Base-by-base conservation (phyloP, 2,329 filamentous ascomycete genomes). In the Diaporthe sp. region DNA sequence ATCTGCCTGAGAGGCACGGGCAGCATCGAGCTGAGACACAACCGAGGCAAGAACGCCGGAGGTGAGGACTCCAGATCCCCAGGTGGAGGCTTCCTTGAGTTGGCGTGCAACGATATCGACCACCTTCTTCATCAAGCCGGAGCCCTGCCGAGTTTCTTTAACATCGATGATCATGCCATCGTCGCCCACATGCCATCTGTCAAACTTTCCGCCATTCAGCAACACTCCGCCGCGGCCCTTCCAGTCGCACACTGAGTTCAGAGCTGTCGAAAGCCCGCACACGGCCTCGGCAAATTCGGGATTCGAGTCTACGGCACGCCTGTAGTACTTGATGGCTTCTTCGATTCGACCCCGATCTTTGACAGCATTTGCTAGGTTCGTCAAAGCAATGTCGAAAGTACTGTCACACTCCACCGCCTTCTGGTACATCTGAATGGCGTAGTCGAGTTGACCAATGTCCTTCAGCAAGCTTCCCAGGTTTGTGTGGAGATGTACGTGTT, bases 171-270 rank as follows among this genome's bases (percentile, higher is more conserved):
- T 90, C 89, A 95, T 94, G 15, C 96, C 96, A 50, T 91, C 87
- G 0, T 95, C 93, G 79, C 97, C 92, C 30, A 99, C 96, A 82
- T 99, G 97, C 94, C 97, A 98, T 54, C 95, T 92, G 82, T 99
- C 97, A 77, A 93, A 92, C 78, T 88, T 91, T 12, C 94, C 95
- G 69, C 87, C 87, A 71, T 92, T 89, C n/a, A 94, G 89, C 35
- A 94, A 88, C 60, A 97, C 93, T 1, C 97, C 97, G 76, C 97
- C 97, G 77, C 97, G 92, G 40, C 95, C 95, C 79, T 91, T 90
- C 97, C 97, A 99, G 80, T 96, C 94, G 82, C 97, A 99, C 8
- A 99, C 96, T 9, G 97, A 98, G 81, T 98, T 98, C 69, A 99
- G 87, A 1, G 97, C 96, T 74, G 97, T 98, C 2, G 95, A 96